Conservation (phyloP, 2,329 filamentous ascomycete species). For the Paramyrothecium sp. region DNA sequence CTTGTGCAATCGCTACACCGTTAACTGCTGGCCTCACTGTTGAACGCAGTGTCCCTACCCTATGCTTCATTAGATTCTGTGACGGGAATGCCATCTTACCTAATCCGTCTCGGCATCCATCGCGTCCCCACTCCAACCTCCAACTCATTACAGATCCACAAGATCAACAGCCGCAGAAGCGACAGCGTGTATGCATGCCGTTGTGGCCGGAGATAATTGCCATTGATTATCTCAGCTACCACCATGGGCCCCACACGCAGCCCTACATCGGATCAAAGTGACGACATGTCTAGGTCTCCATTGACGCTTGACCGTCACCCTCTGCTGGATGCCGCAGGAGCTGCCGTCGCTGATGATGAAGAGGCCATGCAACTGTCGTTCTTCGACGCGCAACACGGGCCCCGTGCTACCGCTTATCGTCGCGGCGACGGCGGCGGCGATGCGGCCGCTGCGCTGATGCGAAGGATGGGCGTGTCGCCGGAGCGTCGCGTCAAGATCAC, state of each 20-base stretch:
- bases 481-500: constrained; percentile 9
- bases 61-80: no score
- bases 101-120: no score
- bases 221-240: no score
- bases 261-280: not conserved
- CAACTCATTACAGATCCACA: no score
- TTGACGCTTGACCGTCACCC: not conserved
- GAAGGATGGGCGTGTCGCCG: constrained; percentile 1
- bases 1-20: no score
- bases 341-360: not conserved
- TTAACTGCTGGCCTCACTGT: no score
- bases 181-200: no score
- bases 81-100: no score
- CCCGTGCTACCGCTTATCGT: not conserved
- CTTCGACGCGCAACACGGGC: not conserved
- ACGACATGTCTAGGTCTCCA: not conserved
- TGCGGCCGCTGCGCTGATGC: constrained; percentile 1
- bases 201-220: no score
- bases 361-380: not conserved
- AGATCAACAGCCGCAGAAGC: no score
- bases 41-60: no score
- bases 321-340: not conserved
- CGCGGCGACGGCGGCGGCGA: not conserved
- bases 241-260: not conserved
- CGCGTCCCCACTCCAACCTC: no score